Conservation (phyloP, 2,329 filamentous ascomycete species). For the Davidsoniella virescens region DNA sequence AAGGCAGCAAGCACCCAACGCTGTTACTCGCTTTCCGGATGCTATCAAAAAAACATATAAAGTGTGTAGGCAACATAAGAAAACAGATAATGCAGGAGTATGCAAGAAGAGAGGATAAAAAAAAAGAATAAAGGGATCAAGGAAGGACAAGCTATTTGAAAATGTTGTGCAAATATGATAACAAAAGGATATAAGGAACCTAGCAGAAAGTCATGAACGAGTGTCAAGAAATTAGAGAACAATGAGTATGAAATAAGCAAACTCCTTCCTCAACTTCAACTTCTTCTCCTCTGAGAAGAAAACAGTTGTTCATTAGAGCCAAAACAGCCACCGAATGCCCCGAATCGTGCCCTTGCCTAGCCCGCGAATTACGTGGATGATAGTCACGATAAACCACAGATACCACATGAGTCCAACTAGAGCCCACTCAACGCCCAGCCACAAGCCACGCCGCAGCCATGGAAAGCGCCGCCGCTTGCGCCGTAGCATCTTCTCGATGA, state of each 20-base stretch:
- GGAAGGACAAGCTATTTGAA: background rate
- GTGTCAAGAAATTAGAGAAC: background rate
- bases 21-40: background rate
- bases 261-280: background rate
- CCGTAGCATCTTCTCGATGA: conserved; percentile 60
- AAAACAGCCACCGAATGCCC: conserved; percentile 66
- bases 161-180: background rate
- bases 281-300: background rate
- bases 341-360: conserved; percentile 41
- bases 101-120: background rate
- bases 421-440: conserved; percentile 72
- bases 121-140: background rate
- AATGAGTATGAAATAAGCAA: background rate
- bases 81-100: background rate
- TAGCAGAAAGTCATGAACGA: background rate
- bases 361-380: conserved; percentile 49
- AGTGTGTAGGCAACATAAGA: background rate
- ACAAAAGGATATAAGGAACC: background rate
- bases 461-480: conserved; percentile 51
- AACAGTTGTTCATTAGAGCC: conserved; percentile 36
- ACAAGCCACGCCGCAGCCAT: conserved; percentile 60
- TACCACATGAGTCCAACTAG: conserved; percentile 87
- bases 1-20: background rate
- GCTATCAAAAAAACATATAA: background rate
- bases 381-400: conserved; percentile 76